These are phyloP conservation scores for Linnemannia hyalina DNA, from an alignment of 192 early-diverging fungal species.

Conservation along the genomic window DNA sequence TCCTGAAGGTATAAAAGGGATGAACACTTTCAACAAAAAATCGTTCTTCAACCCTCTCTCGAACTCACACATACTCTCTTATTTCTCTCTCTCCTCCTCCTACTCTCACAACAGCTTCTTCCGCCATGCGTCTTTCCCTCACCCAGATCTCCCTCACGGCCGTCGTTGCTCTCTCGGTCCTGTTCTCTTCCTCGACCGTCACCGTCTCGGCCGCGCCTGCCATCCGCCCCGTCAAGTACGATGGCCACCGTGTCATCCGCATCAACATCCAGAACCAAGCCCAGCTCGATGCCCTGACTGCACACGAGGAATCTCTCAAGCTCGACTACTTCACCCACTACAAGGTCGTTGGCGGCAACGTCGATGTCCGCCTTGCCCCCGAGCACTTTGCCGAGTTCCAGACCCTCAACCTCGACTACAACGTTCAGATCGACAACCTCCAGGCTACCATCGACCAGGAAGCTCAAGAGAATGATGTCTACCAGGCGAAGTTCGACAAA, in stretches of 20 bases:
- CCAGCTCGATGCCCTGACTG: slow-evolving; percentile 35
- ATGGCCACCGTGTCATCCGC: slow-evolving; percentile 55
- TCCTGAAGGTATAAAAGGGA: neutral
- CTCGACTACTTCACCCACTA: slow-evolving; percentile 43
- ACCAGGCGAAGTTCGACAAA: slow-evolving; percentile 17
- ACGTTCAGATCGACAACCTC: slow-evolving; percentile 56
- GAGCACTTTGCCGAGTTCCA: slow-evolving; percentile 34
- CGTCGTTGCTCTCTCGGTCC: slow-evolving; percentile 31
- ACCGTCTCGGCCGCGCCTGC: slow-evolving; percentile 8
- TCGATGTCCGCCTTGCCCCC: slow-evolving; percentile 53
- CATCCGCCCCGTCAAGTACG: slow-evolving; percentile 7
- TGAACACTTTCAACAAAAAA: neutral
- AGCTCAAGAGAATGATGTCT: slow-evolving; percentile 19
- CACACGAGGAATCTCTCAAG: slow-evolving; percentile 19
- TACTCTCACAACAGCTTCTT: neutral
- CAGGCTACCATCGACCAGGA: slow-evolving; percentile 61
- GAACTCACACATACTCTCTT: neutral
- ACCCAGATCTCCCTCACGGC: slow-evolving; percentile 38
- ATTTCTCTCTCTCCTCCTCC: neutral
- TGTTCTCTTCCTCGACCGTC: slow-evolving; percentile 17
- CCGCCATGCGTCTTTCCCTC: slow-evolving; percentile 15
- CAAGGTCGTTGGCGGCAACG: slow-evolving; percentile 42
- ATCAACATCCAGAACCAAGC: slow-evolving; percentile 45
- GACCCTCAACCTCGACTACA: slow-evolving; percentile 41
- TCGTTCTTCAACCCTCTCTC: neutral